A percentile compares a stretch with the other conserved stretches of the same genome.
Conservation (phyloP, 2,329 filamentous ascomycete genomes). For the Diplodia sapinea region DNA sequence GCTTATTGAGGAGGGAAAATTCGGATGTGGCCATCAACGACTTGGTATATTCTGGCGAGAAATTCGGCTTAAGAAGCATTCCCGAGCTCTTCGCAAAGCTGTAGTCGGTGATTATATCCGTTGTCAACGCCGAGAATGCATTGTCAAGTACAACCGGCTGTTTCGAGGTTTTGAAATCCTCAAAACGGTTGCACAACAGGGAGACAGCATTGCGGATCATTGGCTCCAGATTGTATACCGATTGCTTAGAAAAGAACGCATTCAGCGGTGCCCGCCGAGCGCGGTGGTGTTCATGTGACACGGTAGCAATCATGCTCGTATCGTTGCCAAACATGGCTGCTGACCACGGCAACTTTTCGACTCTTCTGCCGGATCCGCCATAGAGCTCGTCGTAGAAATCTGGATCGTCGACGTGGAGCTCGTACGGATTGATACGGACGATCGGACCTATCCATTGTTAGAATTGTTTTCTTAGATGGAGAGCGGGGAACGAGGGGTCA, state of each 20-base stretch:
- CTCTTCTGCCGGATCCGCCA: not conserved
- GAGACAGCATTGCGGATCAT: slow-evolving; percentile 34
- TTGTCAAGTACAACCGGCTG: slow-evolving; percentile 26
- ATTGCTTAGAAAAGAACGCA: slow-evolving; percentile 39
- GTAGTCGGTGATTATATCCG: slow-evolving; percentile 35
- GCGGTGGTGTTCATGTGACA: slow-evolving; percentile 35
- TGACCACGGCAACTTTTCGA: slow-evolving; percentile 34
- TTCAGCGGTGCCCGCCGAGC: slow-evolving; percentile 36
- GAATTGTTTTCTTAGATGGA: not conserved
- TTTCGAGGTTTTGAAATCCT: slow-evolving; percentile 22
- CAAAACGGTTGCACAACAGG: slow-evolving; percentile 35
- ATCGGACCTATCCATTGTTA: slow-evolving; percentile 37
- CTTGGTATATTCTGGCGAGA: slow-evolving; percentile 25
- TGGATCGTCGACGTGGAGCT: slow-evolving; percentile 40
- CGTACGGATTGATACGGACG: slow-evolving; percentile 43
- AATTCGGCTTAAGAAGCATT: slow-evolving; percentile 34
- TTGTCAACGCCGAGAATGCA: slow-evolving; percentile 31
- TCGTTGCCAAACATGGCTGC: slow-evolving; percentile 34
- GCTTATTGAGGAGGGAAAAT: slow-evolving; percentile 21
- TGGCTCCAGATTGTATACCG: slow-evolving; percentile 36
- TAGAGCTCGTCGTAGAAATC: slow-evolving; percentile 37
- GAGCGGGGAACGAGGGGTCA: not conserved
- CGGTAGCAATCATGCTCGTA: slow-evolving; percentile 32
- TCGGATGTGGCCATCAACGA: slow-evolving; percentile 8
- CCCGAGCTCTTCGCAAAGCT: slow-evolving; percentile 35